Evolutionary conservation across 129 eudicot species (phyloP).

Genomic region (Calendula officinalis): DNA sequence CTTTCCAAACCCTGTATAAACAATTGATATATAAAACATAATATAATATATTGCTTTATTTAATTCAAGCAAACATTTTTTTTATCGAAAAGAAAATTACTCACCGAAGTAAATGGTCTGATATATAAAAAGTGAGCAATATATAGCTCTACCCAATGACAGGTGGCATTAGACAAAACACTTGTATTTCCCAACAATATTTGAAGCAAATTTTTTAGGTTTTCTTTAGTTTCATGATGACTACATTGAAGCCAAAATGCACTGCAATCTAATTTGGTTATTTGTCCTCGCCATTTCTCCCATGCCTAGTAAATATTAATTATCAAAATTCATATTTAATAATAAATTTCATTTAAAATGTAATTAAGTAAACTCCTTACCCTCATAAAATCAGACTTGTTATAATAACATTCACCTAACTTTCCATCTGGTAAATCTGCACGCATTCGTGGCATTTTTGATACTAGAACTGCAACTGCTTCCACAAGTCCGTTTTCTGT

Average conservation of each 20-base stretch:
- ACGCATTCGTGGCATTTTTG: constrained; percentile 95
- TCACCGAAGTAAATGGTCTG: constrained; percentile 90
- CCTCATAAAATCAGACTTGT: constrained; percentile 90
- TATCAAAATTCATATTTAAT: constrained; percentile 12
- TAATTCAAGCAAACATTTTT: neutral
- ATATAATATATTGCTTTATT: neutral
- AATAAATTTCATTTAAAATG: neutral
- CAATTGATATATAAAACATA: neutral
- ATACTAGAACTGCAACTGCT: constrained; percentile 87
- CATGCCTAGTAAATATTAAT: constrained; percentile 58
- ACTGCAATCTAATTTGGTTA: constrained; percentile 96
- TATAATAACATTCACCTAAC: constrained; percentile 75
- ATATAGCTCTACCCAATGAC: constrained; percentile 86
- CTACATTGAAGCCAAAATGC: constrained; percentile 93
- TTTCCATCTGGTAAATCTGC: constrained; percentile 52
- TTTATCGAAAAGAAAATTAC: constrained; percentile 27
- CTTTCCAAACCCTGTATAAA: constrained; percentile 85
- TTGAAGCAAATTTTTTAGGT: constrained; percentile 71
- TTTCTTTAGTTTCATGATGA: constrained; percentile 72
- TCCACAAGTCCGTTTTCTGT: constrained; percentile 97
- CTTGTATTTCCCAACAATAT: constrained; percentile 73
- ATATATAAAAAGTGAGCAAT: constrained; percentile 77
- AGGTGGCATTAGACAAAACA: constrained; percentile 63
- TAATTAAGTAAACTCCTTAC: constrained; percentile 29
- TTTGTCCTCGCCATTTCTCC: constrained; percentile 95